Percentiles rank a stretch among this genome's conserved stretches.
These are phyloP conservation scores for Pichia exigua DNA, from an alignment of 805 yeast genomes.

Conservation along the genomic window DNA sequence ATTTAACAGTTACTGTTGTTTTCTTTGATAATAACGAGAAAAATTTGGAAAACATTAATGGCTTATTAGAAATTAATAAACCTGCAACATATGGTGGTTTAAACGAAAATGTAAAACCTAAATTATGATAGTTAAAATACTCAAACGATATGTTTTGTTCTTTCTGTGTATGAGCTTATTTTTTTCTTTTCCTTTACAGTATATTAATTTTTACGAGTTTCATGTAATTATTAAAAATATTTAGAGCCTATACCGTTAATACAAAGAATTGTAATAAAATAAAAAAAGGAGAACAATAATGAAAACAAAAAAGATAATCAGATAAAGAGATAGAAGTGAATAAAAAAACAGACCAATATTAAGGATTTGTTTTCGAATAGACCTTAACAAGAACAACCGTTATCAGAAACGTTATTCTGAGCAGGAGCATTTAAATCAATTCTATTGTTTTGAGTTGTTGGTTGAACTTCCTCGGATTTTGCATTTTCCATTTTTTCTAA, in stretches of 20 bases:
- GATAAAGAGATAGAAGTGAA: neutral
- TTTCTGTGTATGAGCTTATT: neutral
- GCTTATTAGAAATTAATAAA: conserved; percentile 46
- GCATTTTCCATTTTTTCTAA: conserved; percentile 36
- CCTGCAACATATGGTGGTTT: conserved; percentile 54
- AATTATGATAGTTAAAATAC: conserved; percentile 26
- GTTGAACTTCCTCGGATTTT: neutral
- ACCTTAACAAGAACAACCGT: conserved; percentile 29
- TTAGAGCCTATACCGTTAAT: neutral
- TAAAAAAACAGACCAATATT: neutral
- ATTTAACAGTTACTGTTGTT: conserved; percentile 89
- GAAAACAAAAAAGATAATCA: neutral
- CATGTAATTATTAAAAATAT: neutral
- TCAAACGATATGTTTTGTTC: too few relatives aligned
- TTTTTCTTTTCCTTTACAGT: neutral
- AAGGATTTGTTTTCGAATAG: neutral
- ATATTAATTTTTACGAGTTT: neutral
- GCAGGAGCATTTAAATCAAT: conserved; percentile 32
- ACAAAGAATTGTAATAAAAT: neutral
- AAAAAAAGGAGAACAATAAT: neutral
- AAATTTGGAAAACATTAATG: conserved; percentile 34
- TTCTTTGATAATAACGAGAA: conserved; percentile 65
- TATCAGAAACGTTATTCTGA: conserved; percentile 12
- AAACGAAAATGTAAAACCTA: conserved; percentile 35
- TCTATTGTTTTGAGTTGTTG: conserved; percentile 16